A percentile compares a stretch with the other conserved stretches of the same genome.
These are phyloP conservation scores for Ambispora gerdemannii DNA, from an alignment of 192 early-diverging fungal genomes.

Conservation along the genomic window DNA sequence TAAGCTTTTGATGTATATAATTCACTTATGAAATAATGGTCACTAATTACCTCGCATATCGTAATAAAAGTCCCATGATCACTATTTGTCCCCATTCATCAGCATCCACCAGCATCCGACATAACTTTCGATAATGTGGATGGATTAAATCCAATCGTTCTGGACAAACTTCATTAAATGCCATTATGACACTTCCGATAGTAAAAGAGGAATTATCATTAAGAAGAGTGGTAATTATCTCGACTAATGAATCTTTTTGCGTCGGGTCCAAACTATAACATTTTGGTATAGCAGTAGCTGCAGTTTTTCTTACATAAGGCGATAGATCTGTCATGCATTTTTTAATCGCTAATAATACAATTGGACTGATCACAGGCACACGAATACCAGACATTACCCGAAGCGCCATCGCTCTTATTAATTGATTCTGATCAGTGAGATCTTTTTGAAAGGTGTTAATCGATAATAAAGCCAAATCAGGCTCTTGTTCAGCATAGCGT, in stretches of 20 bases:
- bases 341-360: slow-evolving; percentile 88
- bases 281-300: slow-evolving; percentile 88
- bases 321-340: slow-evolving; percentile 82
- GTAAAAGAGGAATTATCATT: slow-evolving; percentile 84
- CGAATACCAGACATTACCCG: slow-evolving; percentile 94
- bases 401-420: slow-evolving; percentile 93
- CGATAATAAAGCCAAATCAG: slow-evolving; percentile 89
- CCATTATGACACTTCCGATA: slow-evolving; percentile 80
- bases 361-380: slow-evolving; percentile 86
- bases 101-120: slow-evolving; percentile 76
- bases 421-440: slow-evolving; percentile 84
- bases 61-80: slow-evolving; percentile 70
- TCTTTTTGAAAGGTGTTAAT: slow-evolving; percentile 99
- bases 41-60: slow-evolving; percentile 76
- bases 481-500: slow-evolving; percentile 95
- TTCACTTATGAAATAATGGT: too few relatives aligned
- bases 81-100: slow-evolving; percentile 97
- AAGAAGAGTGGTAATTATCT: slow-evolving; percentile 71
- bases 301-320: slow-evolving; percentile 91
- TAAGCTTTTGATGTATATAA: too few relatives aligned
- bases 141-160: slow-evolving; percentile 84
- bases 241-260: slow-evolving; percentile 72
- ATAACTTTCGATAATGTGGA: slow-evolving; percentile 83
- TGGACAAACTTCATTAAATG: slow-evolving; percentile 86
- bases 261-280: slow-evolving; percentile 77